Conservation (phyloP, 768 basidiomycete species). For the Agrocybe pediades region DNA sequence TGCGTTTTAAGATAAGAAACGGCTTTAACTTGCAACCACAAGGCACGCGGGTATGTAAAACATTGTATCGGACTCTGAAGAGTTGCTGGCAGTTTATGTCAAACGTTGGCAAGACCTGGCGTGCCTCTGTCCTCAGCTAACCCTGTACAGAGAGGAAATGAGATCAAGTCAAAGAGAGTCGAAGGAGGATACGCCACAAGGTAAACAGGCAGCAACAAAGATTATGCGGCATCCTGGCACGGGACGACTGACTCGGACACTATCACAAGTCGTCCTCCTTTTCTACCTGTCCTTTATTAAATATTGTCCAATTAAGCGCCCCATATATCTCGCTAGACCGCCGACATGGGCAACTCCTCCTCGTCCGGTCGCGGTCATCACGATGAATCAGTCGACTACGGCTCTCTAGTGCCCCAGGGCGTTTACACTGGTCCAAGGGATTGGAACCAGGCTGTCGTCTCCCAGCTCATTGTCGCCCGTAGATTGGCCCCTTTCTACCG, state of each 20-base stretch:
- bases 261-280: conserved; percentile 13
- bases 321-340: conserved; percentile 14
- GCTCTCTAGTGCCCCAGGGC: conserved; percentile 78
- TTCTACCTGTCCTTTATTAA: conserved; percentile 16
- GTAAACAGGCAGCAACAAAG: conserved; percentile 41
- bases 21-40: not conserved
- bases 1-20: not conserved
- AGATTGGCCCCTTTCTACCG: conserved; percentile 95
- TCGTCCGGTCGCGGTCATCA: conserved; percentile 74
- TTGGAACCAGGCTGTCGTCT: conserved; percentile 88
- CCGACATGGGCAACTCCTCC: conserved; percentile 77
- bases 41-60: not conserved
- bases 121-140: too few species aligned
- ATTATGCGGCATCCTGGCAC: conserved; percentile 21
- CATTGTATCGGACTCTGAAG: not conserved
- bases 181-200: conserved; percentile 30
- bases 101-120: not conserved
- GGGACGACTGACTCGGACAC: conserved; percentile 27
- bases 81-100: not conserved
- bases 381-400: conserved; percentile 85
- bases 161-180: not conserved
- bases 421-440: conserved; percentile 84
- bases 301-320: conserved; percentile 15
- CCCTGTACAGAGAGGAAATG: not conserved
- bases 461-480: conserved; percentile 85